phyloP scores from a whole-genome alignment of 2,329 filamentous ascomycete species.

The Diaporthe batatas region DNA sequence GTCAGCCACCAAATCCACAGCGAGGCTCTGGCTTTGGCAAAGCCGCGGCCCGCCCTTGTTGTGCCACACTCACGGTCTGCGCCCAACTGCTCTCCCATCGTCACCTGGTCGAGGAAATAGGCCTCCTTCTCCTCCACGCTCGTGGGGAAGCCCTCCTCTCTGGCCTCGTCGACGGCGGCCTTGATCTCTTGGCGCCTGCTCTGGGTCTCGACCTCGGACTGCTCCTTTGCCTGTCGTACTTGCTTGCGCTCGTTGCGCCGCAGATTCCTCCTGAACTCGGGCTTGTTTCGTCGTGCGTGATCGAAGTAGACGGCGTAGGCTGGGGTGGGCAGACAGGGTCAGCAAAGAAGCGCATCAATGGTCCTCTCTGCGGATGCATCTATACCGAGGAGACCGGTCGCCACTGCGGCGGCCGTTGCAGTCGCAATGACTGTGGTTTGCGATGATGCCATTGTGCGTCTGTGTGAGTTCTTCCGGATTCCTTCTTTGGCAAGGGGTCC shows the following conservation, averaged over 20 bases:
- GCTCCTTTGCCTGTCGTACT: constrained; percentile 78
- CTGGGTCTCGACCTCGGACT: constrained; percentile 74
- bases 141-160: constrained; percentile 90
- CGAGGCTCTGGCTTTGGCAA: constrained; percentile 18
- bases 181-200: constrained; percentile 82
- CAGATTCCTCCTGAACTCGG: constrained; percentile 75
- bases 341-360: constrained; percentile 12
- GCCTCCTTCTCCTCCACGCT: constrained; percentile 94
- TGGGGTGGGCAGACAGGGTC: constrained; percentile 48
- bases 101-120: constrained; percentile 97
- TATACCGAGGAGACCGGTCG: constrained; percentile 71
- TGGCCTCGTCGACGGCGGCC: constrained; percentile 81
- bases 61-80: constrained; percentile 76
- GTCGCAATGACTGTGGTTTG: constrained; percentile 71
- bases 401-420: constrained; percentile 71
- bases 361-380: neutral
- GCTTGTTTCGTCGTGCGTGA: constrained; percentile 72
- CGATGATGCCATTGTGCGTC: constrained; percentile 69
- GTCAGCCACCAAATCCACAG: constrained; percentile 10
- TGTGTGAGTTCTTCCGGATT: constrained; percentile 51
- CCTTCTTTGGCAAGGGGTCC: constrained; percentile 49
- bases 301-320: constrained; percentile 79
- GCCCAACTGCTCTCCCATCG: constrained; percentile 86
- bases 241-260: constrained; percentile 83
- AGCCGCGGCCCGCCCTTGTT: neutral